These are phyloP conservation scores for Alternaria arbusti DNA, from an alignment of 2,329 filamentous ascomycete genomes.

Conservation along the genomic window DNA sequence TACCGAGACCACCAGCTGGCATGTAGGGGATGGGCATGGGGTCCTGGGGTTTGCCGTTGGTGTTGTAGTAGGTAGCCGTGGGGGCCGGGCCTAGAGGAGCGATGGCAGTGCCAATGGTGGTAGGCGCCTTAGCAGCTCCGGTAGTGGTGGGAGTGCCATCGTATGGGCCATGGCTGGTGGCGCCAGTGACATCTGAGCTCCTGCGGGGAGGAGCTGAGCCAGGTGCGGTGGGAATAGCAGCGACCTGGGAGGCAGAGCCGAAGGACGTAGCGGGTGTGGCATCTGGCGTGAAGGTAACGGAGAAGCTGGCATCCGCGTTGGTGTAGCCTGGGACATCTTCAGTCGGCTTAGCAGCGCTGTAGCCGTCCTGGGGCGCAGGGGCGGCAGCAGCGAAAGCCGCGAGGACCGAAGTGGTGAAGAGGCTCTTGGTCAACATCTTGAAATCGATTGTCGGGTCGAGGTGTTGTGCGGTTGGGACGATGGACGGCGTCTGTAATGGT, in stretches of 20 bases:
- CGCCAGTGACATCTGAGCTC: constrained; percentile 60
- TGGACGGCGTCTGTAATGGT: background rate
- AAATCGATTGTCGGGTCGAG: constrained; percentile 13
- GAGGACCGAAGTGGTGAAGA: constrained; percentile 43
- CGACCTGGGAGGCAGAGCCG: constrained; percentile 52
- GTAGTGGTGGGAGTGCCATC: constrained; percentile 71
- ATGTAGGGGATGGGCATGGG: constrained; percentile 73
- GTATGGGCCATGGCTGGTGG: constrained; percentile 73
- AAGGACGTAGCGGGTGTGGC: constrained; percentile 51
- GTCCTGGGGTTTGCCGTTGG: constrained; percentile 72
- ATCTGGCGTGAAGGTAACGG: constrained; percentile 38
- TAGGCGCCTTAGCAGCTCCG: constrained; percentile 67
- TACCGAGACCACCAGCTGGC: constrained; percentile 73
- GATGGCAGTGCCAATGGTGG: constrained; percentile 64
- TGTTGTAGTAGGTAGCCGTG: constrained; percentile 72
- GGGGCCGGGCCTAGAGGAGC: constrained; percentile 63
- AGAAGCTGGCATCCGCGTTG: constrained; percentile 53
- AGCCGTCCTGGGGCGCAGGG: constrained; percentile 45
- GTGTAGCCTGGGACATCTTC: constrained; percentile 52
- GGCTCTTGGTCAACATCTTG: constrained; percentile 48
- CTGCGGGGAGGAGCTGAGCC: constrained; percentile 53
- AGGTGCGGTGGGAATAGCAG: constrained; percentile 39
- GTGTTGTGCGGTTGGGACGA: constrained; percentile 4
- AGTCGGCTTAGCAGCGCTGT: background rate
- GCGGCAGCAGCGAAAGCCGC: constrained; percentile 46